phyloP scores from a whole-genome alignment of 75 land plant species.

The Gnetum montanum region DNA sequence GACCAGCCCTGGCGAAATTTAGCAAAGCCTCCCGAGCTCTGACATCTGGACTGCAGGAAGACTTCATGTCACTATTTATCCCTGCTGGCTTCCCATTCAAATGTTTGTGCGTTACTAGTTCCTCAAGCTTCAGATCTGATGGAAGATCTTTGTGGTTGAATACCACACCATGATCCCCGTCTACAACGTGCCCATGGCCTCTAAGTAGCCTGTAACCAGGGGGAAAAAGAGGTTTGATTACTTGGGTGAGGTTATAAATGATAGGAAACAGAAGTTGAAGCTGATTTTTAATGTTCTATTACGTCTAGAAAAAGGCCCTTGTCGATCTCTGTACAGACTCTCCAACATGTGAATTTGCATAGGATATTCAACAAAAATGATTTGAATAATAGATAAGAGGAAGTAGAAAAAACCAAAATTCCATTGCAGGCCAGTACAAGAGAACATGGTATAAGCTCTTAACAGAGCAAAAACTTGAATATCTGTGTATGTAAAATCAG shows the following conservation, averaged over 20 bases:
- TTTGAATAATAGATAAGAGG: background rate
- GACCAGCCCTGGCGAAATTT: too few species aligned
- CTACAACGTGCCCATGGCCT: conserved; percentile 86
- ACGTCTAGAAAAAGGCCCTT: background rate
- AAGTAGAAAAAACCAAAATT: too few species aligned
- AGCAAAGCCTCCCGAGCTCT: too few species aligned
- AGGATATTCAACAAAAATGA: background rate
- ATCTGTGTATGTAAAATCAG: conserved; percentile 3
- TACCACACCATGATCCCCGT: conserved; percentile 77
- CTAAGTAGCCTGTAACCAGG: conserved; percentile 52
- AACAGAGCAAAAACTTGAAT: too few species aligned
- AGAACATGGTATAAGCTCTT: too few species aligned
- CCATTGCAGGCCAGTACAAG: too few species aligned
- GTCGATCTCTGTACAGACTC: background rate
- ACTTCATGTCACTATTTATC: too few species aligned
- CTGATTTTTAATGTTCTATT: background rate
- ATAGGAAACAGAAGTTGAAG: background rate
- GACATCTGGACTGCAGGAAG: too few species aligned
- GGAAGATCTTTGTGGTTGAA: conserved; percentile 64
- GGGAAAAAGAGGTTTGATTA: background rate
- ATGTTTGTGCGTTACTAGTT: too few species aligned
- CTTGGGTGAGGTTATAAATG: background rate
- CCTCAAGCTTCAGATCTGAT: background rate
- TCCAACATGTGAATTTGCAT: background rate
- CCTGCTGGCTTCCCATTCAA: too few species aligned